These are phyloP conservation scores for Acacia acuminata DNA, from an alignment of 306 rosid genomes.

Conservation along the genomic window DNA sequence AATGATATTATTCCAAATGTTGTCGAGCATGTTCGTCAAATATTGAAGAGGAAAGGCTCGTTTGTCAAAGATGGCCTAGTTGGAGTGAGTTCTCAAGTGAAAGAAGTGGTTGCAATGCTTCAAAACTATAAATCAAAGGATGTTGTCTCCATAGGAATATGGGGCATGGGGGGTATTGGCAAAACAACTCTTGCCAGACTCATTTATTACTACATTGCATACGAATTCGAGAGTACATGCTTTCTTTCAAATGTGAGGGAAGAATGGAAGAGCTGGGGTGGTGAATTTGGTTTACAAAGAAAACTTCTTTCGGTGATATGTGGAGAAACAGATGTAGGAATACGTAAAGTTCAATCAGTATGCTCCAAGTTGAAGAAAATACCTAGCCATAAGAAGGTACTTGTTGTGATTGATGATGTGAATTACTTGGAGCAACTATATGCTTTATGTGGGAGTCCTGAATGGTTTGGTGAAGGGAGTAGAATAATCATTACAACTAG, in stretches of 20 bases:
- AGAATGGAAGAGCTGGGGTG: background rate
- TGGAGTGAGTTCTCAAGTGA: background rate
- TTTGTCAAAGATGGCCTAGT: background rate
- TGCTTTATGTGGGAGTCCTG: background rate
- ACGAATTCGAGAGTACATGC: background rate
- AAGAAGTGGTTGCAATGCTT: background rate
- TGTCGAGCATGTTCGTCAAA: background rate
- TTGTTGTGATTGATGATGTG: background rate
- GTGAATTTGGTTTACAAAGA: no score
- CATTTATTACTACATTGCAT: background rate
- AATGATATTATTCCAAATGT: background rate
- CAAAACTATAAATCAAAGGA: background rate
- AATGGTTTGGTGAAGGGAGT: background rate
- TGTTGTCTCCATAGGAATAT: background rate
- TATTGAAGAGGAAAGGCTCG: background rate
- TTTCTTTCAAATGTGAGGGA: background rate
- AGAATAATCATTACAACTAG: no score
- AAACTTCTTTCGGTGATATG: background rate
- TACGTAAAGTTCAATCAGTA: no score
- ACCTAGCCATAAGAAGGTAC: background rate
- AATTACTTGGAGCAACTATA: background rate
- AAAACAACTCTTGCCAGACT: background rate
- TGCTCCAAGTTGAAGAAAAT: accelerated
- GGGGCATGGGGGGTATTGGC: background rate
- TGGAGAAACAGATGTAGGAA: background rate